Base-by-base conservation (phyloP, 2,329 filamentous ascomycete genomes). In the Colletotrichum sp. region DNA sequence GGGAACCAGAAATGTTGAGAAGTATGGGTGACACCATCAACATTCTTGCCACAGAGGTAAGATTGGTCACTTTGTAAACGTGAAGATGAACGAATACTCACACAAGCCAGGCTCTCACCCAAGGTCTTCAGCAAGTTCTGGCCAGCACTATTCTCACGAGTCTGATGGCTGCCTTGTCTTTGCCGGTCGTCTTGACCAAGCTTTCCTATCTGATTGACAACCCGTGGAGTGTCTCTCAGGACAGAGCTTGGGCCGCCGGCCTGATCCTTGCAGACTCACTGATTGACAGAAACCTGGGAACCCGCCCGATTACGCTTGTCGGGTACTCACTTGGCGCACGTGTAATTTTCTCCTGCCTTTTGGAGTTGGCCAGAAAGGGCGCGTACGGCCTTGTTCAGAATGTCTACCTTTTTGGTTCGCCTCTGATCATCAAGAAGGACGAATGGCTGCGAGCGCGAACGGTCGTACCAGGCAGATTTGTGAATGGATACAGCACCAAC, bases 11-110 rank as follows among this genome's bases (percentile, higher is more conserved):
- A 83, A 98, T 99, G 96, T 90, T 99, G 82, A 94, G 93, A 80
- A 98, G 95, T 85, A 99, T 98, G 93, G 97, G 97, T 91, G 95
- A 97, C 83, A 99, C 97, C 62, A 99, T 99, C 81, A 98, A 98
- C 81, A 99, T 99, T 85, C 88, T 99, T 78, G 97, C 97, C 74
- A 99, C 97, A 39, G 97, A 99, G 92, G 95, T 96, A 85, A 85
- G 90, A 91, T 85, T 79, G 84, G 75, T 70, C n/a, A 30, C 8
- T 32, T 44, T 32, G 13, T 21, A 52, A 5, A 3, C n/a, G 44
- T 52, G 44, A 52, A 52, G 44, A 52, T 4, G 44, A 52, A 21
- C n/a, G 44, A 52, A 65, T 70, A 65, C 82, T 86, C 79, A 85
- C 77, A 59, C 59, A 49, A n/a, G 62, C 64, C 77, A 96, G 95